These are phyloP conservation scores for Umbelopsis sp. DNA, from an alignment of 371 early-diverging fungal species.

Conservation along the genomic window DNA sequence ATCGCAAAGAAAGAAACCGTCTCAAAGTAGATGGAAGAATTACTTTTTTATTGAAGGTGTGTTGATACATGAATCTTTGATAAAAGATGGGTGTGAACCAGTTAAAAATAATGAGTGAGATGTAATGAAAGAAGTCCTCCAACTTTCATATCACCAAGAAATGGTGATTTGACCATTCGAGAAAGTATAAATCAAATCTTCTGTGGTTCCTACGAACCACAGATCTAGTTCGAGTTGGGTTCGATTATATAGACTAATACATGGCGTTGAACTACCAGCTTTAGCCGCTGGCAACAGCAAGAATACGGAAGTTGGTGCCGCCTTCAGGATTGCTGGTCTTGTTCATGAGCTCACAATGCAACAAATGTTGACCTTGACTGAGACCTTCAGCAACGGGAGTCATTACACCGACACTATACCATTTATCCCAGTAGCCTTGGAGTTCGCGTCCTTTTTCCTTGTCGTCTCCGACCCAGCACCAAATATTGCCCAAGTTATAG, in stretches of 20 bases:
- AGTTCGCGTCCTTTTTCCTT: conserved; percentile 11
- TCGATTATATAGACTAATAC: not conserved
- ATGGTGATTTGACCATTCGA: too few relatives aligned
- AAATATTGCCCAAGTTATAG: conserved; percentile 20
- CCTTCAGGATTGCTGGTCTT: conserved; percentile 16
- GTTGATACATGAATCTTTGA: too few relatives aligned
- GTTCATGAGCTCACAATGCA: conserved; percentile 19
- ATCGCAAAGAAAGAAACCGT: too few relatives aligned
- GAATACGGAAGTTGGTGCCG: conserved; percentile 21
- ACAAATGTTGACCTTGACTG: conserved; percentile 9
- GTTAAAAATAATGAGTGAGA: too few relatives aligned
- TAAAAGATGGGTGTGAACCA: too few relatives aligned
- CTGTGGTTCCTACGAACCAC: not conserved
- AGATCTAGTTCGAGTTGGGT: not conserved
- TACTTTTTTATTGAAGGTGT: too few relatives aligned
- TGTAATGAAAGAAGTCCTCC: too few relatives aligned
- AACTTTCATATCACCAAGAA: too few relatives aligned
- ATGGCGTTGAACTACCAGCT: too few relatives aligned
- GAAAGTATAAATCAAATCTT: not conserved
- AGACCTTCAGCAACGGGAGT: conserved; percentile 16
- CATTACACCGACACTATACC: conserved; percentile 20
- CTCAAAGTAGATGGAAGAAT: too few relatives aligned
- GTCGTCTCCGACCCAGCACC: conserved; percentile 21
- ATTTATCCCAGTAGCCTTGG: conserved; percentile 18
- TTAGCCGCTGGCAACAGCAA: conserved; percentile 20